These are phyloP conservation scores for Scortechinia acanthostroma DNA, from an alignment of 2,329 filamentous ascomycete genomes.

Conservation along the genomic window DNA sequence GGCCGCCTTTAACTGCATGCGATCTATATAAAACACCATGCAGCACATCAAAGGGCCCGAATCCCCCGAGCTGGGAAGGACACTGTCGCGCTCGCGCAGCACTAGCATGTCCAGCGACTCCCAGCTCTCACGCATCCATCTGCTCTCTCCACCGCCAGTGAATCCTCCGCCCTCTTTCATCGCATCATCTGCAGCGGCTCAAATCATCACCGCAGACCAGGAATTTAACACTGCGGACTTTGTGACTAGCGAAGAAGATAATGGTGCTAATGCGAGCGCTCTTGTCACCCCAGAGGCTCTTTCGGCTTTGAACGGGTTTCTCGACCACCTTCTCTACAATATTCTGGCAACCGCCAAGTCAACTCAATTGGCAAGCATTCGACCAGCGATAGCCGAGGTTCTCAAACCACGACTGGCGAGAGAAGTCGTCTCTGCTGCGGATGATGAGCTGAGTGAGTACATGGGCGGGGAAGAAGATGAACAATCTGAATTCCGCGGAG, in stretches of 20 bases:
- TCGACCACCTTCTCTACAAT: conserved; percentile 56
- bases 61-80: not conserved
- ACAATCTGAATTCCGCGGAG: conserved; percentile 33
- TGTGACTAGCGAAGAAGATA: conserved; percentile 25
- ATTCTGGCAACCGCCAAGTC: conserved; percentile 49
- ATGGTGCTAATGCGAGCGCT: conserved; percentile 30
- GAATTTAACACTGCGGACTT: conserved; percentile 34
- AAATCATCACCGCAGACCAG: conserved; percentile 49
- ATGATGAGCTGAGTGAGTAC: conserved; percentile 55
- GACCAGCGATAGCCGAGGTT: conserved; percentile 51
- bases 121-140: conserved; percentile 21
- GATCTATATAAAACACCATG: too few relatives aligned
- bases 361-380: conserved; percentile 43
- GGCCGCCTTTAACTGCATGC: too few relatives aligned
- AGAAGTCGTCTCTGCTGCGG: conserved; percentile 51
- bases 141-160: conserved; percentile 31
- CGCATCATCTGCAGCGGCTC: conserved; percentile 49
- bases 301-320: conserved; percentile 49
- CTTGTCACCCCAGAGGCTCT: conserved; percentile 46
- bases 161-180: conserved; percentile 50
- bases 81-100: not conserved
- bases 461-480: conserved; percentile 46
- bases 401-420: conserved; percentile 50
- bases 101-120: conserved; percentile 27
- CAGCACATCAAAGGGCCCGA: not conserved